Base-by-base conservation (phyloP, 1,139 yeast genomes). In the Blastobotrys ciferrii region DNA sequence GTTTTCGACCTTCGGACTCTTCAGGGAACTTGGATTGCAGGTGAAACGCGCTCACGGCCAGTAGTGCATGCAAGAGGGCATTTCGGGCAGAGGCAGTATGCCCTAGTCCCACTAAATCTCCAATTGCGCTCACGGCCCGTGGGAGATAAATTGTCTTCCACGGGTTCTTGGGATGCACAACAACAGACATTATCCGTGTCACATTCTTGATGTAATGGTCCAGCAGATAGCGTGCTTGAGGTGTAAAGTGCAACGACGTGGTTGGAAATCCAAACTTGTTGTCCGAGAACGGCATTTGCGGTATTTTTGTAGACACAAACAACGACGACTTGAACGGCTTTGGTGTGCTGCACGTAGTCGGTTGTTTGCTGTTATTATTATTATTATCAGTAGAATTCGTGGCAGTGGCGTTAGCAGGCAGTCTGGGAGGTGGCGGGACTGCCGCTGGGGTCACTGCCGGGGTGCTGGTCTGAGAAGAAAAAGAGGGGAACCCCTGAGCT, bases 111-210 rank as follows among this genome's bases (percentile, higher is more conserved):
- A 83, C 79, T 15, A 87, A 68, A 60, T 88, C 96, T 1, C 96
- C 96, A 32, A 85, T 75, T 0, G 94, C 95, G 74, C 80, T 76
- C 40, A 84, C 65, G 0, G 95, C 96, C 46, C 94, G 69, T 0
- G 96, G 95, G 53, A 87, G 81, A 64, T 87, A 87, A 19, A 87
- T 81, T 1, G 84, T 82, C 60, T 83, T 84, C 96, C 96, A 88
- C 0, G 96, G 95, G 60, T 87, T 87, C 54, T 84, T 85, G 0
- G 86, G 81, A 45, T 87, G 75, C 1, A 88, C 87, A 28, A 87
- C 83, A 9, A 87, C 95, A 0, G 95, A 84, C 96, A 88, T 87
- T 61, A 85, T 73, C 62, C 87, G 92, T 0, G 94, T 92, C 1
- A 88, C 95, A 53, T 82, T 81, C 13, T 84, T 79, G n/a, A 81